Evolutionary conservation across 768 basidiomycete genomes (phyloP).

Genomic region (Mycena leptocephala): DNA sequence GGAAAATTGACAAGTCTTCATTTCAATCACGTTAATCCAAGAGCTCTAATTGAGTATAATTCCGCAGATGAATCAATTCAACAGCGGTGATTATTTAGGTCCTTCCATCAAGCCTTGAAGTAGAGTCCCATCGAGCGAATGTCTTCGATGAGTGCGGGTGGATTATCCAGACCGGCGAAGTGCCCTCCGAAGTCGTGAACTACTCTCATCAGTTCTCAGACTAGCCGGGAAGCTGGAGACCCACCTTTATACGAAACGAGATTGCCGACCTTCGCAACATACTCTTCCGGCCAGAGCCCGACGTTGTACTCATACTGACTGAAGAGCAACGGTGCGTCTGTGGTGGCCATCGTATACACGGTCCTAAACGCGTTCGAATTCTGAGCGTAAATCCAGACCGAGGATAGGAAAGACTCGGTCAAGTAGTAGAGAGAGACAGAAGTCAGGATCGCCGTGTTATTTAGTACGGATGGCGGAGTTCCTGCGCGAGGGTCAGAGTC

Average conservation of each 20-base stretch:
- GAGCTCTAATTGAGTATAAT: too few species aligned
- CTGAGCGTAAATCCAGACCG: constrained; percentile 35
- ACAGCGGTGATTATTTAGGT: too few species aligned
- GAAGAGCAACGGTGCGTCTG: constrained; percentile 15
- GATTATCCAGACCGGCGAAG: constrained; percentile 27
- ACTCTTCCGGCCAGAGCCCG: constrained; percentile 11
- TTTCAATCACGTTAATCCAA: too few species aligned
- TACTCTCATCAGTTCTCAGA: background rate
- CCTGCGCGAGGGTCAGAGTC: constrained; percentile 28
- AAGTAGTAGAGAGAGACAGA: constrained; percentile 43
- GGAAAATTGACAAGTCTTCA: too few species aligned
- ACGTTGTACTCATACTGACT: constrained; percentile 9
- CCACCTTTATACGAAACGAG: constrained; percentile 9
- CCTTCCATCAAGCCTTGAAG: background rate
- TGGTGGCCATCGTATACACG: background rate
- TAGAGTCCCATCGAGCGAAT: constrained; percentile 11
- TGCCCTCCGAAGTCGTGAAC: constrained; percentile 27
- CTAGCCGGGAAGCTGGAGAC: background rate
- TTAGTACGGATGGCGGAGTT: constrained; percentile 13
- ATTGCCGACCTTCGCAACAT: constrained; percentile 9
- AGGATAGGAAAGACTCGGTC: constrained; percentile 37
- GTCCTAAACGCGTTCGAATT: background rate
- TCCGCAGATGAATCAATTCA: too few species aligned
- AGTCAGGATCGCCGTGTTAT: constrained; percentile 31
- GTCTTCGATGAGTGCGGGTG: constrained; percentile 23